phyloP scores from a whole-genome alignment of 306 rosid species.

The Cucumis hystrix region DNA sequence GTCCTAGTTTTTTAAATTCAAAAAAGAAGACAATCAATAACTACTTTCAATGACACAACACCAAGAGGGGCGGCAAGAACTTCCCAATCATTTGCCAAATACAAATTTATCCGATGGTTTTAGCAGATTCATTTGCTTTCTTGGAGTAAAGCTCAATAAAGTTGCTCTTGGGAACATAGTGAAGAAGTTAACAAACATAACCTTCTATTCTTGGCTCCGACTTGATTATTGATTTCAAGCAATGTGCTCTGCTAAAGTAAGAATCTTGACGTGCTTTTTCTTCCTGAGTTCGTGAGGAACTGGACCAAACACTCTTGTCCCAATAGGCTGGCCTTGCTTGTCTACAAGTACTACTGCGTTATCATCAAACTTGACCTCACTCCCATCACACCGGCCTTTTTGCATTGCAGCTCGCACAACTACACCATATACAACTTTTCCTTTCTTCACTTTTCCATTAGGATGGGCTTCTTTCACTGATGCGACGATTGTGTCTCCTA shows the following conservation, averaged over 20 bases:
- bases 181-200: background rate
- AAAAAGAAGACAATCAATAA: background rate
- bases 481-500: conserved; percentile 80
- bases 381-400: conserved; percentile 69
- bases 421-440: conserved; percentile 54
- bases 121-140: background rate
- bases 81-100: background rate
- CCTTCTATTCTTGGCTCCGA: background rate
- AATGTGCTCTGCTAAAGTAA: conserved; percentile 70
- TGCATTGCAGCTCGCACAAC: conserved; percentile 72
- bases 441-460: conserved; percentile 72
- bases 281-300: conserved; percentile 78
- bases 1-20: background rate
- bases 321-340: conserved; percentile 89
- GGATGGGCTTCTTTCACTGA: conserved; percentile 90
- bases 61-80: background rate
- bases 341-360: conserved; percentile 73
- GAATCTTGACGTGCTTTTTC: conserved; percentile 89
- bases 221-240: conserved; percentile 20
- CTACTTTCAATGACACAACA: background rate
- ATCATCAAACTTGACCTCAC: conserved; percentile 84
- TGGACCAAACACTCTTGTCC: conserved; percentile 89
- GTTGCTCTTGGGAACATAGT: background rate
- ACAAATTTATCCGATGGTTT: background rate
- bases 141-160: background rate